These are phyloP conservation scores for Arxiozyma telluris DNA, from an alignment of 1,139 yeast species.

Conservation along the genomic window DNA sequence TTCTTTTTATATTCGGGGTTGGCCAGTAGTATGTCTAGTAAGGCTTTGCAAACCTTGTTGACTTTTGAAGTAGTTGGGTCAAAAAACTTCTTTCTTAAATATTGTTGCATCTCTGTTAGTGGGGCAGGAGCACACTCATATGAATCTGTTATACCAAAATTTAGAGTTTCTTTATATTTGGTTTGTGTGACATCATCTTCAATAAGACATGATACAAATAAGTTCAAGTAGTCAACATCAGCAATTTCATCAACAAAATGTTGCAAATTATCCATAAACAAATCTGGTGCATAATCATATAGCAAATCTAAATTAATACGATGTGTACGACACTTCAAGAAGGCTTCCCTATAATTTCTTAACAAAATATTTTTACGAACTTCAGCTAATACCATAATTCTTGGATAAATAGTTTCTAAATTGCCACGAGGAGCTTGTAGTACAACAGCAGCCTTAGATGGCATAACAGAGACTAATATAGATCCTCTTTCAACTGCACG, in stretches of 20 bases:
- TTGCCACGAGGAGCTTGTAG: constrained; percentile 96
- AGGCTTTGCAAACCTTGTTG: constrained; percentile 65
- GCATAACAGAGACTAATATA: constrained; percentile 65
- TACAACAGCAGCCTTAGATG: constrained; percentile 73
- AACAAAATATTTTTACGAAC: constrained; percentile 61
- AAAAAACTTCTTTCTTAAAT: constrained; percentile 32
- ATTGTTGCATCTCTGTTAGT: constrained; percentile 31
- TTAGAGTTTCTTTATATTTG: constrained; percentile 70
- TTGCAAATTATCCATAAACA: constrained; percentile 56
- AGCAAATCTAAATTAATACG: constrained; percentile 84
- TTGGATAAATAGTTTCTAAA: constrained; percentile 84
- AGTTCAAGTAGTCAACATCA: constrained; percentile 67
- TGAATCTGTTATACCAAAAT: constrained; percentile 25
- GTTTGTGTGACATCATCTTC: constrained; percentile 82
- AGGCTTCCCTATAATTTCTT: constrained; percentile 59
- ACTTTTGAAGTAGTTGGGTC: constrained; percentile 50
- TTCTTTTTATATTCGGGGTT: constrained; percentile 45
- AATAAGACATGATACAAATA: constrained; percentile 76
- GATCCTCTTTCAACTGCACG: constrained; percentile 91
- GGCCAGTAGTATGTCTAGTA: constrained; percentile 46
- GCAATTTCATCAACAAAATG: constrained; percentile 64
- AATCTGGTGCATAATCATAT: constrained; percentile 74
- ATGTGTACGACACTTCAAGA: constrained; percentile 77
- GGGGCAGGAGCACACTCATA: constrained; percentile 29
- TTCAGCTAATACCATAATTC: constrained; percentile 82